phyloP scores from a whole-genome alignment of 129 eudicot species.

The Smallanthus sonchifolius region DNA sequence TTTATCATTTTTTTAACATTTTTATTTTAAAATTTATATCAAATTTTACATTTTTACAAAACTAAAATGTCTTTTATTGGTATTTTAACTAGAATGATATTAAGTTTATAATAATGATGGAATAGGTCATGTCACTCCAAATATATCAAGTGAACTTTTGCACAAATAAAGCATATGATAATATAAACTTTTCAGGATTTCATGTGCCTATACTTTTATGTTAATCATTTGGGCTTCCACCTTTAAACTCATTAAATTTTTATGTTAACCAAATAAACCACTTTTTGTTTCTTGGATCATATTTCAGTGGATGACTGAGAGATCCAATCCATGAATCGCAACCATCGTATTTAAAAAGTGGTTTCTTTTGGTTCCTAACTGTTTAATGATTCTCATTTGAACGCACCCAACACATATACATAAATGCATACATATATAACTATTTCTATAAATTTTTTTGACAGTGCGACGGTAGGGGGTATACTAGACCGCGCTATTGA shows the following conservation, averaged over 20 bases:
- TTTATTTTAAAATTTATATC: not conserved
- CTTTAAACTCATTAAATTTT: slow-evolving; percentile 5
- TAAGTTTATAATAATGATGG: not conserved
- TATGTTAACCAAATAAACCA: not conserved
- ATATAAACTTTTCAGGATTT: slow-evolving; percentile 28
- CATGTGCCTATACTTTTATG: slow-evolving; percentile 23
- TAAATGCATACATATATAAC: not conserved
- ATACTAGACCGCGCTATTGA: slow-evolving; percentile 80
- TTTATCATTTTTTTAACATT: not conserved
- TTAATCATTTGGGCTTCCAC: slow-evolving; percentile 15
- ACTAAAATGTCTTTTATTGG: not conserved
- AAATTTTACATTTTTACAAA: not conserved
- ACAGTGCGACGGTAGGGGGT: slow-evolving; percentile 77
- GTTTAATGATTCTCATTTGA: not conserved
- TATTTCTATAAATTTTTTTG: not conserved
- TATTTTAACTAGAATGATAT: not conserved
- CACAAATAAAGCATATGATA: slow-evolving; percentile 3
- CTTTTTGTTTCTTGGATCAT: not conserved
- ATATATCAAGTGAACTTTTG: slow-evolving; percentile 6
- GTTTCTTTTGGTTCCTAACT: not conserved
- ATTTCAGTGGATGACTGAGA: not conserved
- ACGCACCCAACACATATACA: not conserved
- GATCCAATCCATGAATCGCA: not conserved
- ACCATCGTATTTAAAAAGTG: too few relatives aligned
- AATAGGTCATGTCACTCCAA: slow-evolving; percentile 10